A percentile compares a stretch with the other conserved stretches of the same genome.
phyloP scores from a whole-genome alignment of 2,329 filamentous ascomycete species.

The Westerdykella aurantiaca region DNA sequence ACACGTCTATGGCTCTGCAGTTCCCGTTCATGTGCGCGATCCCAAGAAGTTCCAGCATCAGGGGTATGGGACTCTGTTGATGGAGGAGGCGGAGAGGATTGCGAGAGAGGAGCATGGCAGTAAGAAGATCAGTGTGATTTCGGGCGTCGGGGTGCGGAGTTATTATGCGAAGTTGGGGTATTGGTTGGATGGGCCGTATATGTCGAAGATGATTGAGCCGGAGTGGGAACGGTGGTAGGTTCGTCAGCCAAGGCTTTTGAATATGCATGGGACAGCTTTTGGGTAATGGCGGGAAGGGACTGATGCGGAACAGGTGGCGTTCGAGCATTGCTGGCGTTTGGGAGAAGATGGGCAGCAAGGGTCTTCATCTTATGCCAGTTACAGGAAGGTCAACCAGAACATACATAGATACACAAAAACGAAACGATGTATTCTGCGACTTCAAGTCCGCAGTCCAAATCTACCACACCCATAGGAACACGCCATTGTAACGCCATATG shows the following conservation, averaged over 20 bases:
- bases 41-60: conserved; percentile 98
- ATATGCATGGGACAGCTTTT: neutral
- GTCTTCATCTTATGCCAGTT: no score
- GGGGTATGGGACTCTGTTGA: conserved; percentile 88
- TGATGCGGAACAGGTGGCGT: neutral
- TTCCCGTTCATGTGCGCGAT: conserved; percentile 93
- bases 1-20: conserved; percentile 93
- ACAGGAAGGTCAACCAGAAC: no score
- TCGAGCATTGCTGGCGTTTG: conserved; percentile 13
- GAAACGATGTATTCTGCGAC: no score
- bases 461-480: no score
- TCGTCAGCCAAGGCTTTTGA: neutral
- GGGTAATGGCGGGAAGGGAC: conserved; percentile 1
- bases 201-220: conserved; percentile 35
- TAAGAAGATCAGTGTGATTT: conserved; percentile 92
- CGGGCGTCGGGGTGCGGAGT: conserved; percentile 90
- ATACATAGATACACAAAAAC: no score
- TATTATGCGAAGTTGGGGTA: conserved; percentile 95
- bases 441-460: no score
- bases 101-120: conserved; percentile 91
- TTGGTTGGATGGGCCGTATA: conserved; percentile 82
- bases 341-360: no score
- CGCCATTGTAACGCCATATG: no score
- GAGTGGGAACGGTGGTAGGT: conserved; percentile 30
- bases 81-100: conserved; percentile 97